phyloP scores from a whole-genome alignment of 805 yeast genomes.

The Saturnispora ahearnii region DNA sequence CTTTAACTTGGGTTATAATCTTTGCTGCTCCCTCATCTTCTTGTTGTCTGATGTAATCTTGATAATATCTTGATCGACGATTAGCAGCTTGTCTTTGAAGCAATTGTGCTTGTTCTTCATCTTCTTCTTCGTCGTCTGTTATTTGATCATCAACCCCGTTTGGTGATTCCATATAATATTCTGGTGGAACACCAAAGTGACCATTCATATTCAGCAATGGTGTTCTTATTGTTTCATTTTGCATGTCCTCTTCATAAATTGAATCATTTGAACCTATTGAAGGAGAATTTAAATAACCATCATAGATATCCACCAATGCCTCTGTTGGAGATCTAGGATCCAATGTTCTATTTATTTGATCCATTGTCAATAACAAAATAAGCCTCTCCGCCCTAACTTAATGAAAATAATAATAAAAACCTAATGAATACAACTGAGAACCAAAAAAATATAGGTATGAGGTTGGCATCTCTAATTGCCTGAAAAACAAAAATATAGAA shows the following conservation, averaged over 20 bases:
- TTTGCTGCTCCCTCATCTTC: slow-evolving; percentile 53
- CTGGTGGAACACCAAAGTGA: slow-evolving; percentile 8
- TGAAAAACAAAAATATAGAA: neutral
- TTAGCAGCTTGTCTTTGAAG: slow-evolving; percentile 1
- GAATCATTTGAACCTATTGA: slow-evolving; percentile 5
- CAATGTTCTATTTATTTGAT: slow-evolving; percentile 1
- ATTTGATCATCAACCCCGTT: neutral
- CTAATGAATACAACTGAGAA: neutral
- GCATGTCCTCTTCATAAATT: slow-evolving; percentile 5
- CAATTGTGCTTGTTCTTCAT: slow-evolving; percentile 1
- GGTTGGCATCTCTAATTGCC: neutral
- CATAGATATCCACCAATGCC: slow-evolving; percentile 19
- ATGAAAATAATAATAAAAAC: neutral
- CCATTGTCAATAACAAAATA: neutral
- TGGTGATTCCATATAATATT: slow-evolving; percentile 1
- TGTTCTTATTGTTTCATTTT: slow-evolving; percentile 1
- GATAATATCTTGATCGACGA: slow-evolving; percentile 1
- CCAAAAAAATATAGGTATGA: neutral
- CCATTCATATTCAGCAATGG: slow-evolving; percentile 9
- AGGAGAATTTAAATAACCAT: slow-evolving; percentile 20
- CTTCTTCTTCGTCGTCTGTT: neutral
- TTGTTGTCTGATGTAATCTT: neutral
- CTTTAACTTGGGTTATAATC: slow-evolving; percentile 35
- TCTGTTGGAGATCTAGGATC: slow-evolving; percentile 12
- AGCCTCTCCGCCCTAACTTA: neutral